Evolutionary conservation across 805 yeast species (phyloP).

Genomic region (Schwanniomyces yamadae): DNA sequence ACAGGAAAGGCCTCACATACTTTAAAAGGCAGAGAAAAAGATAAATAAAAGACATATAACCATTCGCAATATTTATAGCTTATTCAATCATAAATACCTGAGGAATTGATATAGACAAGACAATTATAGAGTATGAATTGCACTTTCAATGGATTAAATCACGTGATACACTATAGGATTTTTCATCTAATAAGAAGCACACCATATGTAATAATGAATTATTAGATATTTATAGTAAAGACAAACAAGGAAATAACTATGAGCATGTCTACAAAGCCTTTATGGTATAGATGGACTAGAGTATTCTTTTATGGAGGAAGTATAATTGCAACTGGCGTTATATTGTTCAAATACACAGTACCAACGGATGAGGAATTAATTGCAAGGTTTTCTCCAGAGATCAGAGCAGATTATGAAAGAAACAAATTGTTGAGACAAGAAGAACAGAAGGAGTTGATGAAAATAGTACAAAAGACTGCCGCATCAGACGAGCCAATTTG

Average conservation of each 20-base stretch:
- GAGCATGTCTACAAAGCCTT: conserved; percentile 31
- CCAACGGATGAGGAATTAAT: conserved; percentile 85
- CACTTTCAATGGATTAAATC: too few relatives aligned
- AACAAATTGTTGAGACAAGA: conserved; percentile 59
- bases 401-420: conserved; percentile 69
- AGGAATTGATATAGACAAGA: too few relatives aligned
- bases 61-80: too few relatives aligned
- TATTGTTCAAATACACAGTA: conserved; percentile 68
- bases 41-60: too few relatives aligned
- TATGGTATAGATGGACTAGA: conserved; percentile 60
- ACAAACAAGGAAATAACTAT: neutral
- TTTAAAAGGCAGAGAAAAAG: too few relatives aligned
- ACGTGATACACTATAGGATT: too few relatives aligned
- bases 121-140: too few relatives aligned
- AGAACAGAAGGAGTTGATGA: conserved; percentile 71
- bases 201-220: too few relatives aligned
- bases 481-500: conserved; percentile 76
- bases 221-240: too few relatives aligned
- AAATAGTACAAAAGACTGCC: conserved; percentile 61
- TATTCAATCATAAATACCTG: too few relatives aligned
- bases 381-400: conserved; percentile 75
- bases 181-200: too few relatives aligned
- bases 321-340: conserved; percentile 69
- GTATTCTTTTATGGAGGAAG: conserved; percentile 61
- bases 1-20: too few relatives aligned